These are phyloP conservation scores for Trypanosoma lewisi DNA, from an alignment of 208 protist genomes.

Conservation along the genomic window DNA sequence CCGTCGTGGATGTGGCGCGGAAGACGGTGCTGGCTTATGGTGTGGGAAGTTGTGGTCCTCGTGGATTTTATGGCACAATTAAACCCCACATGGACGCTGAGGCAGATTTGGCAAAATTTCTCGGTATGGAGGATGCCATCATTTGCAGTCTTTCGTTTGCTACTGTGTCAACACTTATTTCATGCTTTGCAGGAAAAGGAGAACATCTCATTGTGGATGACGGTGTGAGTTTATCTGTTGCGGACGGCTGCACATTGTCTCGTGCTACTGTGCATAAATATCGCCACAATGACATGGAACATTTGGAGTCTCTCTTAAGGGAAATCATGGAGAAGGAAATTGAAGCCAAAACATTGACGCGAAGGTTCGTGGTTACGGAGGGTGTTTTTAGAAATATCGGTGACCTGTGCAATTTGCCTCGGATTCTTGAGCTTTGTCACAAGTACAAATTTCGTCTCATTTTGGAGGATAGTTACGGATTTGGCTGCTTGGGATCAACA, in stretches of 20 bases:
- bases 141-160: slow-evolving; percentile 96
- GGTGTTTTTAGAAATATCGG: slow-evolving; percentile 93
- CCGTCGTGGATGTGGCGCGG: slow-evolving; percentile 78
- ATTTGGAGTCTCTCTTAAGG: slow-evolving; percentile 87
- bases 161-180: slow-evolving; percentile 95
- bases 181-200: slow-evolving; percentile 88
- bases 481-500: slow-evolving; percentile 94
- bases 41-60: slow-evolving; percentile 96
- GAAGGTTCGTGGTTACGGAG: slow-evolving; percentile 95
- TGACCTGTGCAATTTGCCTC: slow-evolving; percentile 81
- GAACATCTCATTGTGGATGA: slow-evolving; percentile 95
- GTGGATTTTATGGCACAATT: slow-evolving; percentile 97
- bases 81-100: slow-evolving; percentile 95
- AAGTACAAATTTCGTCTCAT: slow-evolving; percentile 95
- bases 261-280: slow-evolving; percentile 84
- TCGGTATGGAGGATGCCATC: slow-evolving; percentile 84
- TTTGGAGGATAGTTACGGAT: slow-evolving; percentile 95
- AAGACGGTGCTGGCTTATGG: slow-evolving; percentile 92
- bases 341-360: slow-evolving; percentile 55
- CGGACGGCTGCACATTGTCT: slow-evolving; percentile 89
- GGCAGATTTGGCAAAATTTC: slow-evolving; percentile 86
- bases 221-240: slow-evolving; percentile 71
- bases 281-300: slow-evolving; percentile 95
- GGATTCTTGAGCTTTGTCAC: slow-evolving; percentile 92
- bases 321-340: slow-evolving; percentile 63